Percentiles rank a stretch among this genome's conserved stretches.
phyloP scores from a whole-genome alignment of 257 asterid genomes.

The Jacaranda copaia region DNA sequence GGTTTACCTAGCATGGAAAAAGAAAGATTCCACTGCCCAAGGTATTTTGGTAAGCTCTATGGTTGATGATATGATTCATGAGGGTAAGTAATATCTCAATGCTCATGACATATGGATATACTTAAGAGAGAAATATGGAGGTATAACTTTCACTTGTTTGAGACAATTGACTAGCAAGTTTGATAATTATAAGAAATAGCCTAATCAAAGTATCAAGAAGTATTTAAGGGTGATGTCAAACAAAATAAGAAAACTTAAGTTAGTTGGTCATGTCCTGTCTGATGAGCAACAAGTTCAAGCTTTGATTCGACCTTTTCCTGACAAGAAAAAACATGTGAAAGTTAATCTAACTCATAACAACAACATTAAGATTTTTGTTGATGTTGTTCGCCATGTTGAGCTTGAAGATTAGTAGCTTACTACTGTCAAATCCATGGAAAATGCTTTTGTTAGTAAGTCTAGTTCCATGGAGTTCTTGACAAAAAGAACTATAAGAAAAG shows the following conservation, averaged over 20 bases:
- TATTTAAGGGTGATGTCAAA: neutral
- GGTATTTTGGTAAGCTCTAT: neutral
- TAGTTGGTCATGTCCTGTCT: neutral
- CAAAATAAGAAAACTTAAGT: neutral
- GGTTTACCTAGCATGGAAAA: neutral
- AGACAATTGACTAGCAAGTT: neutral
- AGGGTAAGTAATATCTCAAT: neutral
- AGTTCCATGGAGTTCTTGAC: neutral
- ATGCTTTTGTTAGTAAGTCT: neutral
- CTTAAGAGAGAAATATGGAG: neutral
- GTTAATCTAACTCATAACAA: neutral
- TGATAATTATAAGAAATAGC: neutral
- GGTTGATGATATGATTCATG: neutral
- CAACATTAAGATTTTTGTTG: neutral
- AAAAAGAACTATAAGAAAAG: neutral
- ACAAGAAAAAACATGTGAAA: neutral
- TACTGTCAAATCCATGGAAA: neutral
- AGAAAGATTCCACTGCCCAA: neutral
- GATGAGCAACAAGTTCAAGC: slow-evolving; percentile 2
- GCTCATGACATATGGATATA: neutral
- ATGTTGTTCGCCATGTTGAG: neutral
- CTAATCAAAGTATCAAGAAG: neutral
- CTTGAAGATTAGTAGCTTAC: neutral
- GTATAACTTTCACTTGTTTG: neutral
- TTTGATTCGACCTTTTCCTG: neutral